phyloP scores from a whole-genome alignment of 2,329 filamentous ascomycete species.

The Trichophyton benhamiae region DNA sequence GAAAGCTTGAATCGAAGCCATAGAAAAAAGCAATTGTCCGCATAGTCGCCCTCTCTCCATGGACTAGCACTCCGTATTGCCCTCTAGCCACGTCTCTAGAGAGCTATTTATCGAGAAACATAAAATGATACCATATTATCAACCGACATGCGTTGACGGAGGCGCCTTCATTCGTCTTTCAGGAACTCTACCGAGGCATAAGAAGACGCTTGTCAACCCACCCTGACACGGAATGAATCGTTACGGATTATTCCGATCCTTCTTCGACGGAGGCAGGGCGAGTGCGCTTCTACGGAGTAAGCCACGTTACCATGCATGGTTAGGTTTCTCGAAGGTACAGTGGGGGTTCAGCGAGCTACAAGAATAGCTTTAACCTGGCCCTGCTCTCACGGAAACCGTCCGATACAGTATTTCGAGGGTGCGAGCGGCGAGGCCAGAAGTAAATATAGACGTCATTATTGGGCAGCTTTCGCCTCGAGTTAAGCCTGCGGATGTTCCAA shows the following conservation, averaged over 20 bases:
- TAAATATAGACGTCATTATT: background rate
- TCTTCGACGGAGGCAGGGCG: background rate
- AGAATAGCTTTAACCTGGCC: background rate
- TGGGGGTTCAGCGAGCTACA: background rate
- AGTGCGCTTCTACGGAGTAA: background rate
- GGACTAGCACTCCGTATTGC: background rate
- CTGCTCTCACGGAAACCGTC: background rate
- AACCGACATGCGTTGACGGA: background rate
- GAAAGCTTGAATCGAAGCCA: constrained; percentile 4
- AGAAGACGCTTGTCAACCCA: background rate
- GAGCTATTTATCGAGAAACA: no score
- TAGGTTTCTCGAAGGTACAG: background rate
- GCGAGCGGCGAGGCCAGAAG: background rate
- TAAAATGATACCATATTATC: no score
- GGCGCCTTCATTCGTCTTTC: background rate
- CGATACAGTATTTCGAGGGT: background rate
- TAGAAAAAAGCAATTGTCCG: constrained; percentile 3
- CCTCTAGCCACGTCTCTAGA: no score
- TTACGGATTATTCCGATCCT: background rate
- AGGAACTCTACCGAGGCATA: background rate
- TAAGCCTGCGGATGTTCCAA: background rate
- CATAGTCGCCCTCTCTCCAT: background rate
- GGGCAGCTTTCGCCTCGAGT: background rate
- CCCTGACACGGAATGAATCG: background rate
- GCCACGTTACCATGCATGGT: background rate